These are phyloP conservation scores for Micractinium conductrix DNA, from an alignment of 139 green algal species.

Conservation along the genomic window DNA sequence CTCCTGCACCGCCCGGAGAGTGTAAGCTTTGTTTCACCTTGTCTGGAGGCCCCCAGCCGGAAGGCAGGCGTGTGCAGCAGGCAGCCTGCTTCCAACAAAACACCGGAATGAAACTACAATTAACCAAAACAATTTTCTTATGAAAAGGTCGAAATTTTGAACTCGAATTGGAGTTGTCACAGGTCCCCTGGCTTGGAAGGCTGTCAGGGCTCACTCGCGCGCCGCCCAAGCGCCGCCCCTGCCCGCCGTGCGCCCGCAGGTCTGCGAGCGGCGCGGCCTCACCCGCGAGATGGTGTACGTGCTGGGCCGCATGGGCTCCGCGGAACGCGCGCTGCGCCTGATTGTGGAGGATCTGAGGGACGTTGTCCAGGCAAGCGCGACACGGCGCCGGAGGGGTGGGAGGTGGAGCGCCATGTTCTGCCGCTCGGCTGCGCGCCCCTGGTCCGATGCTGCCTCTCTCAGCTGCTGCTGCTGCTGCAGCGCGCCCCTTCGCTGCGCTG, in stretches of 20 bases:
- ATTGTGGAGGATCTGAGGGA: slow-evolving; percentile 90
- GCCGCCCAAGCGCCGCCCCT: slow-evolving; percentile 23
- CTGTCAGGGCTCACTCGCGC: too few relatives aligned
- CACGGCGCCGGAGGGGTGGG: not conserved
- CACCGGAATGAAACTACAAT: too few relatives aligned
- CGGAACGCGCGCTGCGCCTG: slow-evolving; percentile 77
- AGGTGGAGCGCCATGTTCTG: not conserved
- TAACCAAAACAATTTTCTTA: too few relatives aligned
- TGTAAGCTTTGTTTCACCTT: not conserved
- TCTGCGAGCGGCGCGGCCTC: slow-evolving; percentile 74
- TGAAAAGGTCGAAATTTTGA: too few relatives aligned
- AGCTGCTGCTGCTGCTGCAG: not conserved
- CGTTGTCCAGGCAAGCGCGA: slow-evolving; percentile 69
- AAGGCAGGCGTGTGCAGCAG: not conserved
- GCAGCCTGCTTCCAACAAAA: too few relatives aligned
- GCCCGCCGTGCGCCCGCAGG: not conserved
- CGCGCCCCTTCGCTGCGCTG: too few relatives aligned
- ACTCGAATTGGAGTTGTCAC: too few relatives aligned
- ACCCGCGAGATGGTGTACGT: slow-evolving; percentile 87
- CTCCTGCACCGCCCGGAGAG: too few relatives aligned
- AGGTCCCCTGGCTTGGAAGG: too few relatives aligned
- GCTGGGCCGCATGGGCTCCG: slow-evolving; percentile 89
- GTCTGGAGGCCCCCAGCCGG: too few relatives aligned
- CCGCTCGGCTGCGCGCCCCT: not conserved
- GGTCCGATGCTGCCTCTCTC: not conserved